Percentiles rank a stretch among this genome's conserved stretches.
These are phyloP conservation scores for Eucalyptus polyanthemos DNA, from an alignment of 345 rosid genomes.

Conservation along the genomic window DNA sequence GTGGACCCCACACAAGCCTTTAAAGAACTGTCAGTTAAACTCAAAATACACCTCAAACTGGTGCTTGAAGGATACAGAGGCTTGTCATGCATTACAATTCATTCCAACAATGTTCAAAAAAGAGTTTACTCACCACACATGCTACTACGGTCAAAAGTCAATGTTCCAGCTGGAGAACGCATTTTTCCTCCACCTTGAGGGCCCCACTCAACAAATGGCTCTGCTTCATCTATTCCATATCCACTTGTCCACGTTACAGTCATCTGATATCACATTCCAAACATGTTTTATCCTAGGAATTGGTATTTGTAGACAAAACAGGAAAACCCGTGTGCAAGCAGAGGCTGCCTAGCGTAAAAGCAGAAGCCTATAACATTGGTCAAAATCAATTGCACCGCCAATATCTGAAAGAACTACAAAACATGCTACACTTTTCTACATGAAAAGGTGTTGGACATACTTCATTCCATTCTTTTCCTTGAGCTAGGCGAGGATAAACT, in stretches of 20 bases:
- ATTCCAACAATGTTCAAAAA: neutral
- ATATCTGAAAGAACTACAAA: neutral
- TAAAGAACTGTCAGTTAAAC: neutral
- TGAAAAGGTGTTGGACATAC: conserved; percentile 31
- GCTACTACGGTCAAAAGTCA: conserved; percentile 58
- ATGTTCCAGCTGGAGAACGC: conserved; percentile 73
- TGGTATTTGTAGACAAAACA: neutral
- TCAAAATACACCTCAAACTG: neutral
- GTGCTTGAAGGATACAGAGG: neutral
- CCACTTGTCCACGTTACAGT: conserved; percentile 99
- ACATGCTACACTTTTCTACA: neutral
- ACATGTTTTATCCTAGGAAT: neutral
- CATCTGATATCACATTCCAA: conserved; percentile 34
- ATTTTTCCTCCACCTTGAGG: conserved; percentile 12
- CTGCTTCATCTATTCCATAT: conserved; percentile 60
- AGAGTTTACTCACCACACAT: conserved; percentile 67
- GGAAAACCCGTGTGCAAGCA: neutral
- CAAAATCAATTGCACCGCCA: neutral
- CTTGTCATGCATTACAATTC: neutral
- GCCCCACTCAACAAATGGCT: conserved; percentile 79
- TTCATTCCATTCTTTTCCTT: conserved; percentile 85
- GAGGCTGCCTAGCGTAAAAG: neutral
- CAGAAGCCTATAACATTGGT: neutral
- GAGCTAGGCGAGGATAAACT: conserved; percentile 89
- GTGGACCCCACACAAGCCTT: neutral